A percentile compares a stretch with the other conserved stretches of the same genome.
Evolutionary conservation across 2,329 filamentous ascomycete species (phyloP).

Genomic region (Helminthosporium solani): DNA sequence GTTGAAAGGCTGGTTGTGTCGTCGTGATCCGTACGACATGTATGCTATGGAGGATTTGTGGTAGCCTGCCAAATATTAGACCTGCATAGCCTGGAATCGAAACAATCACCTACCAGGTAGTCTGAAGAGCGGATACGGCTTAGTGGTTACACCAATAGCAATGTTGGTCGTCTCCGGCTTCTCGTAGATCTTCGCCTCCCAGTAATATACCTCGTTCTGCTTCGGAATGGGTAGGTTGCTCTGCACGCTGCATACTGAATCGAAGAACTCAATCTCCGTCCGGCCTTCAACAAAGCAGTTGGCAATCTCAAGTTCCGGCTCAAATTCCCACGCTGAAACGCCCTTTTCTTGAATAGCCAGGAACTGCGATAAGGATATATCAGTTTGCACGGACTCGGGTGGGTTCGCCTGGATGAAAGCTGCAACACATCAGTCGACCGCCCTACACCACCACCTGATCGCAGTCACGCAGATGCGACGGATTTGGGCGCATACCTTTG

Average conservation of each 20-base stretch:
- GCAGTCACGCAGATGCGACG: no score
- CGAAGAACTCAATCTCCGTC: constrained; percentile 98
- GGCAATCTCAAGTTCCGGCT: constrained; percentile 96
- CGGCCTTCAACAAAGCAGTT: constrained; percentile 97
- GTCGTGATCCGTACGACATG: constrained; percentile 79
- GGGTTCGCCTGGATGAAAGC: constrained; percentile 93
- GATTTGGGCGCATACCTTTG: constrained; percentile 67
- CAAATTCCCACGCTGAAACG: constrained; percentile 99
- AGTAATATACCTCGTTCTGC: constrained; percentile 99
- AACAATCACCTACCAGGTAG: constrained; percentile 70
- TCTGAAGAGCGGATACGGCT: constrained; percentile 93
- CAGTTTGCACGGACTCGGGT: constrained; percentile 90
- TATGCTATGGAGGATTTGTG: constrained; percentile 94
- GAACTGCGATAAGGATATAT: constrained; percentile 96
- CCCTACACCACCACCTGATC: constrained; percentile 7
- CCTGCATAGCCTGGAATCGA: not conserved
- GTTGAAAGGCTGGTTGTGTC: constrained; percentile 89
- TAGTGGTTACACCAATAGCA: constrained; percentile 92
- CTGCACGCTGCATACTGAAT: constrained; percentile 95
- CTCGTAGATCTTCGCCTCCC: constrained; percentile 98
- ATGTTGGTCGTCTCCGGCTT: constrained; percentile 87
- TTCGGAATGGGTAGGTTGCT: constrained; percentile 96
- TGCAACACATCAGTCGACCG: constrained; percentile 44
- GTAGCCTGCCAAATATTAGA: constrained; percentile 60
- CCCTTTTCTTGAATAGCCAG: constrained; percentile 98